Conservation (phyloP, 2,329 filamentous ascomycete genomes). For the Mycosphaerelloides madeirae region DNA sequence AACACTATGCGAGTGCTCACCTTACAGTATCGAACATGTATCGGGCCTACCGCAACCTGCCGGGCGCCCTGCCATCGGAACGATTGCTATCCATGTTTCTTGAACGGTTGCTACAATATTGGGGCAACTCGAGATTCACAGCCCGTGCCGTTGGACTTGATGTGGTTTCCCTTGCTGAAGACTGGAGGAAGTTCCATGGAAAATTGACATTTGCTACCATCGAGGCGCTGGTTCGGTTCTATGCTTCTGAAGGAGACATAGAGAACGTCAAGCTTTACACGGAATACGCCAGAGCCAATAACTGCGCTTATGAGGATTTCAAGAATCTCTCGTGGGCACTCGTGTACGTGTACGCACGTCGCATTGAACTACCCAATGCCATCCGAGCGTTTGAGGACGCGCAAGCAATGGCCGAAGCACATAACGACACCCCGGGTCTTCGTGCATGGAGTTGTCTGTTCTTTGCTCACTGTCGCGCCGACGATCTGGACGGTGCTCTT, state of each 20-base stretch:
- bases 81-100: conserved; percentile 14
- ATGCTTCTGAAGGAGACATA: conserved; percentile 33
- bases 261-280: conserved; percentile 27
- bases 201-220: conserved; percentile 17
- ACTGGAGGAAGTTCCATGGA: conserved; percentile 25
- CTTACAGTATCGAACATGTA: conserved; percentile 10
- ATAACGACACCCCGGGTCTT: conserved; percentile 47
- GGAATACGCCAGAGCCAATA: too few relatives aligned
- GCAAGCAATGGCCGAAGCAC: conserved; percentile 25
- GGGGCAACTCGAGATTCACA: neutral
- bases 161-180: conserved; percentile 15
- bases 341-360: conserved; percentile 66
- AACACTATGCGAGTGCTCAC: conserved; percentile 1
- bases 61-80: conserved; percentile 3
- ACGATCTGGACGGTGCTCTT: conserved; percentile 64
- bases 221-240: conserved; percentile 20
- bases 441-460: conserved; percentile 73
- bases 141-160: neutral
- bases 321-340: conserved; percentile 43
- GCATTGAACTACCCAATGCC: conserved; percentile 59
- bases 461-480: conserved; percentile 61
- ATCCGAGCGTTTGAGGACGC: conserved; percentile 61
- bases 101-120: conserved; percentile 7
- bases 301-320: conserved; percentile 29
- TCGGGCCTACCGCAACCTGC: conserved; percentile 4